These are phyloP conservation scores for Thermochaetoides thermophila DNA, from an alignment of 495 filamentous ascomycete genomes.

Conservation along the genomic window DNA sequence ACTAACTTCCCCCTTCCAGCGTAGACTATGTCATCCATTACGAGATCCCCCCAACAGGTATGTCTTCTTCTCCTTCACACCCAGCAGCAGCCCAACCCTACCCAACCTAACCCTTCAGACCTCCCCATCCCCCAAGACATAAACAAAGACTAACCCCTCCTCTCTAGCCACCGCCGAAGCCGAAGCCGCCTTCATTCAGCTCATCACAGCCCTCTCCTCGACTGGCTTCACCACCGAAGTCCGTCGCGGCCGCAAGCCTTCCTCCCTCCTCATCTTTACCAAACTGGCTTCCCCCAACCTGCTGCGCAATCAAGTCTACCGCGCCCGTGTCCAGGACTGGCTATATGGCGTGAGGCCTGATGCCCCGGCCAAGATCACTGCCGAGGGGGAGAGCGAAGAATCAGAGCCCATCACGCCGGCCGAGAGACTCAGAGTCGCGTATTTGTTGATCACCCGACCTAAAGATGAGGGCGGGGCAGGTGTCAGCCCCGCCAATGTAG, in stretches of 20 bases:
- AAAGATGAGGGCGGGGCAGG: conserved; percentile 74
- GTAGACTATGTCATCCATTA: conserved; percentile 93
- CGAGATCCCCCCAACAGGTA: conserved; percentile 50
- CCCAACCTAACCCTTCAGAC: not conserved
- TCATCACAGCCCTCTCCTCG: conserved; percentile 53
- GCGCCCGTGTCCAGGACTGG: conserved; percentile 81
- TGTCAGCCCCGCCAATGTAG: conserved; percentile 38
- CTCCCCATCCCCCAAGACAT: not conserved
- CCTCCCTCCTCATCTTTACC: conserved; percentile 70
- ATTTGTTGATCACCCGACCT: conserved; percentile 75
- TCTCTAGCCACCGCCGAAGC: conserved; percentile 49
- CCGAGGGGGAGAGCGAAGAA: conserved; percentile 40
- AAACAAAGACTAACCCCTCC: conserved; percentile 3
- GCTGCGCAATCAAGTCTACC: conserved; percentile 49
- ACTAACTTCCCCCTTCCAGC: conserved; percentile 21
- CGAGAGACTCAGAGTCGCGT: conserved; percentile 71
- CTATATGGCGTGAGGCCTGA: conserved; percentile 72
- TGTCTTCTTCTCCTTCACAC: conserved; percentile 7
- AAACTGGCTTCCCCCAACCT: conserved; percentile 54
- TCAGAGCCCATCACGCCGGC: conserved; percentile 68
- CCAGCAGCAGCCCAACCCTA: not conserved
- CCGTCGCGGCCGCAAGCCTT: conserved; percentile 58
- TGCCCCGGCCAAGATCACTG: conserved; percentile 58
- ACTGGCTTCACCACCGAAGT: conserved; percentile 78
- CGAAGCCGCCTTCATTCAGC: conserved; percentile 53